Conservation (phyloP, 2,329 filamentous ascomycete species). For the Claviceps citrina region DNA sequence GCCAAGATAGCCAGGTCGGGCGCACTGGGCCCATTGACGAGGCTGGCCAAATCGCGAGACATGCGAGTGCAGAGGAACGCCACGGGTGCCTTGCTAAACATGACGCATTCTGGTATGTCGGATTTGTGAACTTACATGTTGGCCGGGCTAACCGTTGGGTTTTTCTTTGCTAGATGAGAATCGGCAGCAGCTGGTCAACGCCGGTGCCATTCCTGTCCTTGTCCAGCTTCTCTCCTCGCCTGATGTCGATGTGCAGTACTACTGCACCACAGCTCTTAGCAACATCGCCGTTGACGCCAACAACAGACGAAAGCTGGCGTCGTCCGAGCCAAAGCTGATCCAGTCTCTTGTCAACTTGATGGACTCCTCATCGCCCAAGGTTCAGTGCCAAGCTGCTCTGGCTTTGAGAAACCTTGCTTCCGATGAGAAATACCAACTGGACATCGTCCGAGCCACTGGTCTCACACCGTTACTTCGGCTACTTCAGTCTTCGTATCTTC, state of each 20-base stretch:
- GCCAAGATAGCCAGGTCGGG: conserved; percentile 94
- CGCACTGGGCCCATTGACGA: conserved; percentile 76
- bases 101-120: conserved; percentile 86
- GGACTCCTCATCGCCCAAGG: conserved; percentile 93
- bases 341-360: conserved; percentile 90
- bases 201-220: conserved; percentile 91
- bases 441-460: conserved; percentile 83
- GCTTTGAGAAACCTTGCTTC: conserved; percentile 90
- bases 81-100: conserved; percentile 89
- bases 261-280: conserved; percentile 94
- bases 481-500: conserved; percentile 86
- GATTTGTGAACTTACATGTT: background rate
- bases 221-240: conserved; percentile 85
- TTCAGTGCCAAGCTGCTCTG: conserved; percentile 91
- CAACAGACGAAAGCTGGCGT: conserved; percentile 80
- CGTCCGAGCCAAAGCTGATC: conserved; percentile 80
- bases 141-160: background rate
- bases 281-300: conserved; percentile 92
- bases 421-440: conserved; percentile 95
- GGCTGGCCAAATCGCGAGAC: conserved; percentile 89
- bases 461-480: conserved; percentile 74
- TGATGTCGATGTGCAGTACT: conserved; percentile 97
- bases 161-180: conserved; percentile 59
- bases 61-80: conserved; percentile 98
- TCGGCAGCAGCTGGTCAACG: conserved; percentile 89